Evolutionary conservation across 2,329 filamentous ascomycete genomes (phyloP), one percentile per base, ranked within the genome.

Genomic region (Lecanicillium sp.): DNA sequence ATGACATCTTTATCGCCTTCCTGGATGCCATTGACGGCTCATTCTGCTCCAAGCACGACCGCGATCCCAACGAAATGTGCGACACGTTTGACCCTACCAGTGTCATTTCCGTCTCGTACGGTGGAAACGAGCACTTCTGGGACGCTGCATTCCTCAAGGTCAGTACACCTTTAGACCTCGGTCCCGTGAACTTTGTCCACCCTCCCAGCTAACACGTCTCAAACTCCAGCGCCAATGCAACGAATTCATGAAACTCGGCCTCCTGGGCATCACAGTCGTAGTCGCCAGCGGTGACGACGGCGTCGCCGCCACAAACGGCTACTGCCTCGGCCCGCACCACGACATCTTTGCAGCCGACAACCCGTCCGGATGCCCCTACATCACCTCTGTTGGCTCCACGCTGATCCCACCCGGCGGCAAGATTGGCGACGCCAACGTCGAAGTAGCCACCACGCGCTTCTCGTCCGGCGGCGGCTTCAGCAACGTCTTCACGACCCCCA

Each of bases 331-430:
- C 11, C 37, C 38, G 7, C 53, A 56, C 33, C 50, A 57, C n/a
- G 62, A 63, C n/a, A 50, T 54, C 20, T 72, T 72, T 19, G 27
- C 35, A 36, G n/a, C 38, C 14, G 36, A 38, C 29, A 29, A 38
- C 16, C 32, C 35, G 1, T 57, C 55, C 6, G 60, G 58, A 6
- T 72, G 69, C 29, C 42, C 69, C 64, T 3, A 64, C 50, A 54
- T 73, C 18, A 70, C 66, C 1, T 58, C 63, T 7, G 68, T 73
- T 4, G 70, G 70, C 30, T 69, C 68, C 9, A 73, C 70, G 0
- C 58, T 69, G 48, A 57, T 73, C 29, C 51, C 54, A 30, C 54
- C 57, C 39, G 58, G 58, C 9, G 59, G 58, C 8, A 58, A 62
- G 5, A 55, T 65, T 32, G 53, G 52, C 15, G 51, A 51, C 9